Conservation (phyloP, 441 rosid species). For the Jatropha podagrica region DNA sequence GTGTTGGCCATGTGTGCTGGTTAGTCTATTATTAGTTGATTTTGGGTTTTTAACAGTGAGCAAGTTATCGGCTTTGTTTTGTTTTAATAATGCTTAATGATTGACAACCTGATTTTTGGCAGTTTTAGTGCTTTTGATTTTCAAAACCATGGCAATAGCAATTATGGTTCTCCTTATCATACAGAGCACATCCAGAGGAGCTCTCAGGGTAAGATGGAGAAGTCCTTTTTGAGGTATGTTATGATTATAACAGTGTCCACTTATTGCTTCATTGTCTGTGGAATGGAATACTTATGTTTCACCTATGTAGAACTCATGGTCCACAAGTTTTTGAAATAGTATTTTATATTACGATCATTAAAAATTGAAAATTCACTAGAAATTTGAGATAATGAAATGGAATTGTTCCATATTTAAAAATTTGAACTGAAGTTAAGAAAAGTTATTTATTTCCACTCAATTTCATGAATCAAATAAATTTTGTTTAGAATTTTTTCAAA, state of each 20-base stretch:
- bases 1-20: constrained; percentile 99
- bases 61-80: constrained; percentile 12
- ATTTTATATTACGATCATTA: not conserved
- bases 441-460: too few relatives aligned
- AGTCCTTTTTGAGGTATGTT: constrained; percentile 91
- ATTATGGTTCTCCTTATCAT: constrained; percentile 75
- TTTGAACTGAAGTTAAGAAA: too few relatives aligned
- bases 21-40: constrained; percentile 22
- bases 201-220: constrained; percentile 98
- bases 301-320: not conserved
- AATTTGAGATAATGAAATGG: too few relatives aligned
- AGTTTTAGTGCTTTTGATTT: constrained; percentile 89
- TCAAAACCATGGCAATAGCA: constrained; percentile 83
- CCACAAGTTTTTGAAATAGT: not conserved
- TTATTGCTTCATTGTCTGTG: not conserved
- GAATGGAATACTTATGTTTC: not conserved
- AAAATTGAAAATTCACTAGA: not conserved
- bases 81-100: constrained; percentile 8
- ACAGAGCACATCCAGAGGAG: constrained; percentile 59
- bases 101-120: constrained; percentile 30
- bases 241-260: constrained; percentile 6
- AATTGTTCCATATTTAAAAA: too few relatives aligned
- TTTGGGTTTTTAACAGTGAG: not conserved
- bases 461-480: not conserved
- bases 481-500: not conserved